These are phyloP conservation scores for Aspergillus ochraceus DNA, from an alignment of 2,329 filamentous ascomycete species.

Conservation along the genomic window DNA sequence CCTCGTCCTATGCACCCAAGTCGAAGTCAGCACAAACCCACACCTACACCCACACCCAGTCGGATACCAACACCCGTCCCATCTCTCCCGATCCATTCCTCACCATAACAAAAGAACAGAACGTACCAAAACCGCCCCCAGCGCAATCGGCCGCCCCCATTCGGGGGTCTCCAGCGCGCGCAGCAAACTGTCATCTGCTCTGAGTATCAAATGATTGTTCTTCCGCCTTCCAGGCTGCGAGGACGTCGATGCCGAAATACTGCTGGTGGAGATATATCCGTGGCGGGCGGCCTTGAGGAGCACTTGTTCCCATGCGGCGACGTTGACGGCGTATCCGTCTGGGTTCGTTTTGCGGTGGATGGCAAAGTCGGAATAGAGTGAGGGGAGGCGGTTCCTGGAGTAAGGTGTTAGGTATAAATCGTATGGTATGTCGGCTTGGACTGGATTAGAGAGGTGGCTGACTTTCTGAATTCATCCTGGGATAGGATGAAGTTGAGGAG, in stretches of 20 bases:
- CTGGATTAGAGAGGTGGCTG: slow-evolving; percentile 31
- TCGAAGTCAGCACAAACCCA: background rate
- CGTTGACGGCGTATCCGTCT: slow-evolving; percentile 80
- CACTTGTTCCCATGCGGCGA: slow-evolving; percentile 74
- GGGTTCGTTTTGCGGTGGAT: slow-evolving; percentile 74
- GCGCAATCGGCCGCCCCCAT: slow-evolving; percentile 76
- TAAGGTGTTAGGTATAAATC: background rate
- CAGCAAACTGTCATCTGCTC: slow-evolving; percentile 63
- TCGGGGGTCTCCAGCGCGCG: slow-evolving; percentile 72
- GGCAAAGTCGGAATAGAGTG: slow-evolving; percentile 85
- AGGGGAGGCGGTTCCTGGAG: slow-evolving; percentile 70
- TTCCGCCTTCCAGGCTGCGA: slow-evolving; percentile 16
- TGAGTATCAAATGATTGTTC: slow-evolving; percentile 52
- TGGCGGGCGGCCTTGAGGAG: slow-evolving; percentile 67
- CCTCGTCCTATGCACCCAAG: slow-evolving; percentile 58
- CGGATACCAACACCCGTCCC: no score
- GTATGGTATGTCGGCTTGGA: background rate
- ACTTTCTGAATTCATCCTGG: slow-evolving; percentile 59
- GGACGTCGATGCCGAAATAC: slow-evolving; percentile 13
- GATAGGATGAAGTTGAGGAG: slow-evolving; percentile 66
- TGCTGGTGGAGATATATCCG: slow-evolving; percentile 55
- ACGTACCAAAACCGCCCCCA: slow-evolving; percentile 70
- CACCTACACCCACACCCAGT: no score
- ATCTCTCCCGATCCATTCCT: background rate
- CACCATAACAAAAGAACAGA: background rate